Evolutionary conservation across 2,329 filamentous ascomycete genomes (phyloP).

Genomic region (Cladosporium oxysporum): DNA sequence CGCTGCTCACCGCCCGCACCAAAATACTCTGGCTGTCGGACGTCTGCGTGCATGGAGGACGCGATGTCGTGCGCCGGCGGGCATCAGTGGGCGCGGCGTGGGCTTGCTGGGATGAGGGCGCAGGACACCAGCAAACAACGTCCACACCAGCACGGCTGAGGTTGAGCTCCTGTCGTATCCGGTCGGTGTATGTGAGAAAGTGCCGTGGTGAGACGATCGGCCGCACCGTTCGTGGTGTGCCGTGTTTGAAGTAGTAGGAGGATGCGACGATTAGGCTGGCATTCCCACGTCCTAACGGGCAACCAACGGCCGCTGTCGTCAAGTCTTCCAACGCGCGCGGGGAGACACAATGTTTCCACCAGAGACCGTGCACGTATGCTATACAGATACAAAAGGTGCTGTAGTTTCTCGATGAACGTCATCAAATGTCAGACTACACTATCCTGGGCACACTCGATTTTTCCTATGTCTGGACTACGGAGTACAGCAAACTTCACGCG

Average conservation of each 20-base stretch:
- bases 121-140: not conserved
- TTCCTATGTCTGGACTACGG: too few species aligned
- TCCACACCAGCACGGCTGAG: not conserved
- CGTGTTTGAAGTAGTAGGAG: not conserved
- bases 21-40: constrained; percentile 24
- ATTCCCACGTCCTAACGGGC: constrained; percentile 2
- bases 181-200: not conserved
- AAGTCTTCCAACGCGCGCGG: constrained; percentile 6
- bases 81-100: constrained; percentile 11
- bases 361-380: not conserved
- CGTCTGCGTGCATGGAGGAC: constrained; percentile 32
- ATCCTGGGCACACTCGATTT: not conserved
- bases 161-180: not conserved
- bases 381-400: not conserved
- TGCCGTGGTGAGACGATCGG: not conserved
- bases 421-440: not conserved
- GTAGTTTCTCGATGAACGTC: not conserved
- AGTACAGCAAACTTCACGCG: too few species aligned
- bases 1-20: constrained; percentile 22
- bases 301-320: constrained; percentile 6
- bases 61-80: constrained; percentile 18
- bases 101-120: not conserved
- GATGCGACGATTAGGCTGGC: not conserved
- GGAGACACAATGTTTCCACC: not conserved
- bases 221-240: not conserved